Percentiles rank a stretch among this genome's conserved stretches.
phyloP scores from a whole-genome alignment of 768 basidiomycete species.

The Gyrodon lividus region DNA sequence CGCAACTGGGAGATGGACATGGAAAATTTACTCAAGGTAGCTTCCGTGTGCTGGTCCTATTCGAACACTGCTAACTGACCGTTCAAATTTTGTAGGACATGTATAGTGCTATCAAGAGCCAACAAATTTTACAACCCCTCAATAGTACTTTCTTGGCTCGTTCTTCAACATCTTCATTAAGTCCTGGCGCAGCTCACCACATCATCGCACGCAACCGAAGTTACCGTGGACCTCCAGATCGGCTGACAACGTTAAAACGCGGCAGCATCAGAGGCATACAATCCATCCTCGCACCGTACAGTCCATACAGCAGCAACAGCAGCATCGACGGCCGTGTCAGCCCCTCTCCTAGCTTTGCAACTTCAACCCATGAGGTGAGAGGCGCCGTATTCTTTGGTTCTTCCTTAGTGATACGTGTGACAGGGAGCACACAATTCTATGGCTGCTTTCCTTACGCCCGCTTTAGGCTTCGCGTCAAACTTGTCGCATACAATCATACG shows the following conservation, averaged over 20 bases:
- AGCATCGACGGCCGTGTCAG: conserved; percentile 88
- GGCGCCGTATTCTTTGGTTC: not conserved
- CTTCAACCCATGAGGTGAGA: conserved; percentile 79
- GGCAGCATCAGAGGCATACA: conserved; percentile 89
- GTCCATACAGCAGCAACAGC: conserved; percentile 83
- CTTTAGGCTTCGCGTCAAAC: conserved; percentile 96
- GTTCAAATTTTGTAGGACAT: conserved; percentile 64
- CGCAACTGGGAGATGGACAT: conserved; percentile 84
- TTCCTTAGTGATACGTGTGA: conserved; percentile 13
- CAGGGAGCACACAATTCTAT: conserved; percentile 63
- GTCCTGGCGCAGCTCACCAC: conserved; percentile 45
- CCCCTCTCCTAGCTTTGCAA: conserved; percentile 92
- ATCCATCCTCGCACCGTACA: conserved; percentile 71
- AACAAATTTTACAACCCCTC: conserved; percentile 86
- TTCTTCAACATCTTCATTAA: conserved; percentile 55
- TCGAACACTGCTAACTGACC: not conserved
- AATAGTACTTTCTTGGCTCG: conserved; percentile 42
- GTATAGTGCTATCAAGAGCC: conserved; percentile 86
- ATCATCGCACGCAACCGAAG: conserved; percentile 66
- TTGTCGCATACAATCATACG: conserved; percentile 95
- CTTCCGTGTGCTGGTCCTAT: conserved; percentile 6
- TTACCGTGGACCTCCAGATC: conserved; percentile 66
- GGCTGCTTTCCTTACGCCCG: conserved; percentile 72
- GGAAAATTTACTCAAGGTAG: conserved; percentile 81
- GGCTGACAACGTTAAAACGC: conserved; percentile 77